Base-by-base conservation (phyloP, 306 rosid genomes). In the Castanospermum australe region DNA sequence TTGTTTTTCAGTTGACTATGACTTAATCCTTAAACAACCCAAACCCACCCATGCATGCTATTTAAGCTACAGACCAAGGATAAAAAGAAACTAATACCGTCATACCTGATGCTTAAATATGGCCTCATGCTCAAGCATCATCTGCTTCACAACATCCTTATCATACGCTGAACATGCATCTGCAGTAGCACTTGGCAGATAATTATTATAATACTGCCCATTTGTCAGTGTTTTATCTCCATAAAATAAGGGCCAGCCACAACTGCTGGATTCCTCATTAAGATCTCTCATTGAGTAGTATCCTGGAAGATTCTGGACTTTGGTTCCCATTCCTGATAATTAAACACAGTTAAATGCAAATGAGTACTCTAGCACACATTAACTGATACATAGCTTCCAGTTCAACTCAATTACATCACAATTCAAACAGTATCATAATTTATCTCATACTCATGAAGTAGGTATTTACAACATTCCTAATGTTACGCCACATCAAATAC, bases 271-370 rank as follows among this genome's bases (percentile, higher is more conserved):
- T 86, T 91, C 97, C 76, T 95, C 99, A 51, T 95, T 95, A 67
- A 95, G 98, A 95, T 93, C 99, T 88, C 91, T 91, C 92, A 95
- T 91, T 54, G 98, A 83, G 86, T 81, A 88, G 83, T 91, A 86
- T 65, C 94, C 97, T 13, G 96, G 93, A 68, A 87, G 76, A 80
- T 84, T 87, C 80, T 95, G 96, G 83, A 95, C 93, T 84, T 91
- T 93, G 79, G 98, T 93, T 90, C 98, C 99, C 99, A 95, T 95
- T 81, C 96, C 99, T 95, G 92, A 78, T 71, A 75, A 74, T 57
- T 66, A 47, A 55, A 42, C 80, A 71, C 47, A 66, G 65, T 75
- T 17, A 79, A 18, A 71, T 60, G 70, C 44, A 71, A 64, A 54
- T 38, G 4, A 70, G 80, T 67, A 61, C 56, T 63, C 45, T 20